These are phyloP conservation scores for Mycena indigotica DNA, from an alignment of 768 basidiomycete genomes.

Conservation along the genomic window DNA sequence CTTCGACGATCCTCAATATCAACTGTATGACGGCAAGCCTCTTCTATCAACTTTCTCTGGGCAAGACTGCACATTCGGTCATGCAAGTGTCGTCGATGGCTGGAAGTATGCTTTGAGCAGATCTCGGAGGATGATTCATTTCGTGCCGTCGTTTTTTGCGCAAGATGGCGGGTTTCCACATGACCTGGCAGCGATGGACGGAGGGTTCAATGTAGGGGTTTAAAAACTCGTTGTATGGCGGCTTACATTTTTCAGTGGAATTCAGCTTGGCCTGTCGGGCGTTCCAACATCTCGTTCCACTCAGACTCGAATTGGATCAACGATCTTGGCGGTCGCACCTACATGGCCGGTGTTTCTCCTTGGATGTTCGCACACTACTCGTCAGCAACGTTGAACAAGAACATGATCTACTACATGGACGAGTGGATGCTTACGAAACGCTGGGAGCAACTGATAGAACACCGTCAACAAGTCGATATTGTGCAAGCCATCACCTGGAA, in stretches of 20 bases:
- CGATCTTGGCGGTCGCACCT: constrained; percentile 35
- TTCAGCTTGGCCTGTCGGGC: constrained; percentile 53
- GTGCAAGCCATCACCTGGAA: constrained; percentile 74
- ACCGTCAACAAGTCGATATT: constrained; percentile 47
- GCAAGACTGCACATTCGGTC: constrained; percentile 56
- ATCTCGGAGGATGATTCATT: constrained; percentile 41
- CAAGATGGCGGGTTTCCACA: constrained; percentile 48
- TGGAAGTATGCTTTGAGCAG: constrained; percentile 42
- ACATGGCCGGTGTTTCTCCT: constrained; percentile 61
- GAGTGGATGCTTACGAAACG: constrained; percentile 63
- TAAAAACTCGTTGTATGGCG: background rate
- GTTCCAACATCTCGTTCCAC: constrained; percentile 37
- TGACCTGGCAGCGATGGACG: constrained; percentile 51
- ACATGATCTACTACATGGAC: constrained; percentile 65
- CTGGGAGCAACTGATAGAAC: constrained; percentile 63
- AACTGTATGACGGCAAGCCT: constrained; percentile 39
- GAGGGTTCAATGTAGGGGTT: constrained; percentile 49
- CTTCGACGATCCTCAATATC: constrained; percentile 43
- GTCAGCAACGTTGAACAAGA: constrained; percentile 64
- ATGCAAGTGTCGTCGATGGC: constrained; percentile 39
- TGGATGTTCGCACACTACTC: constrained; percentile 79
- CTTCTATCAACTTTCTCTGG: constrained; percentile 59
- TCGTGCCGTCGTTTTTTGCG: constrained; percentile 66
- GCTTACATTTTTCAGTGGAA: constrained; percentile 47
- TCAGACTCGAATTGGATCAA: constrained; percentile 37